Evolutionary conservation across 345 rosid genomes (phyloP).

Genomic region (Erysimum cheiranthoides): DNA sequence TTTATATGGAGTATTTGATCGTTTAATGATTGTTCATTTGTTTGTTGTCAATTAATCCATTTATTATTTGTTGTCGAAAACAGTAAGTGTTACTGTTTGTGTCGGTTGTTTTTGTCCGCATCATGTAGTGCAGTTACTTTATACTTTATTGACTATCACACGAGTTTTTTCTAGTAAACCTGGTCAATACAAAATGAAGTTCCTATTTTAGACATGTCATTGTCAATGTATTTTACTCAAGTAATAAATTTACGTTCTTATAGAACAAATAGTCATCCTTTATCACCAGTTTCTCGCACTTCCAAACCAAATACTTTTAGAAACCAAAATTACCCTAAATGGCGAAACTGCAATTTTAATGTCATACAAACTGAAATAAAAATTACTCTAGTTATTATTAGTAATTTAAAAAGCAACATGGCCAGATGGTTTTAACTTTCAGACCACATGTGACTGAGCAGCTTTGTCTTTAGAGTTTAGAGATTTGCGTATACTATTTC

Average conservation of each 20-base stretch:
- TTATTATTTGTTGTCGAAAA: not conserved
- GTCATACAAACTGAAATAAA: not conserved
- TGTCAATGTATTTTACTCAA: not conserved
- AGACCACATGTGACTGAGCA: slow-evolving; percentile 40
- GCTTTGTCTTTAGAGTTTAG: slow-evolving; percentile 15
- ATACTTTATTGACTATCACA: not conserved
- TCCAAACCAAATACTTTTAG: not conserved
- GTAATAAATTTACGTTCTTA: not conserved
- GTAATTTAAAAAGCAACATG: slow-evolving; percentile 33
- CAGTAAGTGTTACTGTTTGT: not conserved
- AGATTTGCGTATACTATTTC: not conserved
- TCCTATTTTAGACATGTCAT: slow-evolving; percentile 8
- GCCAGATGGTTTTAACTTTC: slow-evolving; percentile 33
- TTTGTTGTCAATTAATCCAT: not conserved
- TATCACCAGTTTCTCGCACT: not conserved
- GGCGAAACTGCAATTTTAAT: not conserved
- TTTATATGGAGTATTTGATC: not conserved
- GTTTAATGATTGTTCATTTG: not conserved
- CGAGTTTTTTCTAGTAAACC: not conserved
- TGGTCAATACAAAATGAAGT: slow-evolving; percentile 13
- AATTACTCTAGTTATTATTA: too few species aligned
- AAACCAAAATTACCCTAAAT: not conserved
- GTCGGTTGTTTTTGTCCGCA: not conserved
- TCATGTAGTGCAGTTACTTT: slow-evolving; percentile 5
- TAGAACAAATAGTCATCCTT: not conserved